These are phyloP conservation scores for Crassisporium funariophilum DNA, from an alignment of 768 basidiomycete species.

Conservation along the genomic window DNA sequence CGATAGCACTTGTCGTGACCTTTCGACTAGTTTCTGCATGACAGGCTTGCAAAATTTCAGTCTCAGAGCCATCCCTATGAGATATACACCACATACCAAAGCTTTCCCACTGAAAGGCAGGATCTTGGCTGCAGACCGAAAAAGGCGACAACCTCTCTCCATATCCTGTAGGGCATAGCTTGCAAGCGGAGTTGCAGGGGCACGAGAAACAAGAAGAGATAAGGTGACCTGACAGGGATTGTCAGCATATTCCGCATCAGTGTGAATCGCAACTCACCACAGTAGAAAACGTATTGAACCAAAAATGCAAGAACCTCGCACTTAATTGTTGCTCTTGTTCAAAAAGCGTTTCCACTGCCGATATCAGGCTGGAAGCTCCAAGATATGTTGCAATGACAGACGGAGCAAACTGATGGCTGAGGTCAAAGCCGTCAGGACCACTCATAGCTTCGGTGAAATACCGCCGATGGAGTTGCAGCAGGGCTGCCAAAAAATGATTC, in stretches of 20 bases:
- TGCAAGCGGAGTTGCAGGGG: conserved; percentile 59
- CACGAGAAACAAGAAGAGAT: conserved; percentile 63
- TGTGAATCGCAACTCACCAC: conserved; percentile 47
- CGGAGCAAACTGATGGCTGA: conserved; percentile 64
- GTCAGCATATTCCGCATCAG: not conserved
- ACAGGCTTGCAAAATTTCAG: conserved; percentile 42
- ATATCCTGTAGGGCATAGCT: conserved; percentile 62
- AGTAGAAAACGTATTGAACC: conserved; percentile 76
- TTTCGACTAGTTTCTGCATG: conserved; percentile 56
- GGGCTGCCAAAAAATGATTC: conserved; percentile 38
- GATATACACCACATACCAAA: conserved; percentile 41
- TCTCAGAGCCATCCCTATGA: not conserved
- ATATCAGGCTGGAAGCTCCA: conserved; percentile 58
- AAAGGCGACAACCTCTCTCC: conserved; percentile 58
- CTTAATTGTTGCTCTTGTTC: conserved; percentile 61
- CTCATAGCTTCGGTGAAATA: conserved; percentile 71
- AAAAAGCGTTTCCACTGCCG: conserved; percentile 56
- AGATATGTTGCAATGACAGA: conserved; percentile 73
- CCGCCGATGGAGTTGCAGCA: conserved; percentile 67
- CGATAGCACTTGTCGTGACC: conserved; percentile 47
- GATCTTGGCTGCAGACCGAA: conserved; percentile 57
- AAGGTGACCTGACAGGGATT: conserved; percentile 52
- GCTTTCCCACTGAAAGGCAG: conserved; percentile 63
- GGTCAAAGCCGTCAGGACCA: conserved; percentile 51
- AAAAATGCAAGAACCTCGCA: conserved; percentile 68